phyloP scores from a whole-genome alignment of 495 filamentous ascomycete species.

The Cairneyella variabilis region DNA sequence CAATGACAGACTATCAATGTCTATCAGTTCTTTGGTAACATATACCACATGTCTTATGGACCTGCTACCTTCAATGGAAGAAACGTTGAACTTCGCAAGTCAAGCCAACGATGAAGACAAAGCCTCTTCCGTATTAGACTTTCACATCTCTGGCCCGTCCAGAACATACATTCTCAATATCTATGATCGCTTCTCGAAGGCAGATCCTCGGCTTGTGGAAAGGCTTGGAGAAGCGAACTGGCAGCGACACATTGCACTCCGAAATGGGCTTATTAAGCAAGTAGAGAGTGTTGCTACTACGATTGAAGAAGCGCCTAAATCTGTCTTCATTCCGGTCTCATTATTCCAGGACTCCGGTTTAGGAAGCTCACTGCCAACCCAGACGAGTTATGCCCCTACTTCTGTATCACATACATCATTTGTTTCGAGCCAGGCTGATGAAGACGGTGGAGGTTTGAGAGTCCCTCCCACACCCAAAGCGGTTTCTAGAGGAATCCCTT shows the following conservation, averaged over 20 bases:
- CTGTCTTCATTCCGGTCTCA: conserved; percentile 2
- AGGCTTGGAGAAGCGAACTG: conserved; percentile 14
- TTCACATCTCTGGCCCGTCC: conserved; percentile 6
- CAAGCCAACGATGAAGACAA: not conserved
- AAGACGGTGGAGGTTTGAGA: not conserved
- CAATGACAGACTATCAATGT: not conserved
- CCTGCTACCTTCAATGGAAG: conserved; percentile 14
- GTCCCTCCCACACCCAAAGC: conserved; percentile 9
- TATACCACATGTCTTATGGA: conserved; percentile 11
- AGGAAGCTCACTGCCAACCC: conserved; percentile 5
- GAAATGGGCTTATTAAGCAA: not conserved
- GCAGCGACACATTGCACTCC: conserved; percentile 10
- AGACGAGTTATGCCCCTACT: conserved; percentile 5
- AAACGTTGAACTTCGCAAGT: not conserved
- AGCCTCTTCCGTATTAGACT: not conserved
- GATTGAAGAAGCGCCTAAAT: not conserved
- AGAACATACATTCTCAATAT: conserved; percentile 9
- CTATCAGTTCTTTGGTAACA: conserved; percentile 1
- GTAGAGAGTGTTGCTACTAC: not conserved
- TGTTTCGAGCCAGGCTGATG: conserved; percentile 4
- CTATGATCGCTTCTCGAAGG: conserved; percentile 5
- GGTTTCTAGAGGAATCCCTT: conserved; percentile 6
- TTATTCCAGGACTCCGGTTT: conserved; percentile 10
- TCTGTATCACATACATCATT: conserved; percentile 7
- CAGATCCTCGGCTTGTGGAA: conserved; percentile 3